These are phyloP conservation scores for Tephrocybe rancida DNA, from an alignment of 768 basidiomycete species.

Conservation along the genomic window DNA sequence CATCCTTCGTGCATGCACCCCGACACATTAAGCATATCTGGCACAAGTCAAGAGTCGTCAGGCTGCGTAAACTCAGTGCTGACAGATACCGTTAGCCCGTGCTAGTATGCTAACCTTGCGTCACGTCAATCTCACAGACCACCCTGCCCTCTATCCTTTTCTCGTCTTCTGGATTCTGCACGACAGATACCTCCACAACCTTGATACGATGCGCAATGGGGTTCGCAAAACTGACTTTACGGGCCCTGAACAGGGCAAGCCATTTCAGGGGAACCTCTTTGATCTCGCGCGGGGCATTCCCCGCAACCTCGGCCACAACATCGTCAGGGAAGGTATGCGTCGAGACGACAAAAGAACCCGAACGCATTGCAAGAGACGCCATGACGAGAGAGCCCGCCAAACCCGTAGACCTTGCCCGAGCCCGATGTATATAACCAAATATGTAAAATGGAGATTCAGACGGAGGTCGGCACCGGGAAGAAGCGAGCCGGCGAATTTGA, in stretches of 20 bases:
- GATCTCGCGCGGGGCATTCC: constrained; percentile 36
- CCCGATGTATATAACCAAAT: neutral
- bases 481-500: neutral
- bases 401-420: neutral
- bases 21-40: constrained; percentile 45
- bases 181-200: constrained; percentile 43
- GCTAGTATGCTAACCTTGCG: constrained; percentile 36
- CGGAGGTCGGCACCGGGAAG: constrained; percentile 3
- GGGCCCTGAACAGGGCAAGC: constrained; percentile 33
- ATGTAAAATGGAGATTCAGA: constrained; percentile 3
- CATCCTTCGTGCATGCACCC: constrained; percentile 46
- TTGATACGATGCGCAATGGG: constrained; percentile 27
- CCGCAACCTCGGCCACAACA: constrained; percentile 26
- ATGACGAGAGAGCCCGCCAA: neutral
- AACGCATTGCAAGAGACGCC: neutral
- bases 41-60: constrained; percentile 7
- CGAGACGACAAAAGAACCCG: constrained; percentile 5
- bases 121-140: constrained; percentile 44
- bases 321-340: constrained; percentile 24
- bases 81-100: neutral
- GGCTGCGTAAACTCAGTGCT: neutral
- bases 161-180: constrained; percentile 36
- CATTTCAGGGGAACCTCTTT: constrained; percentile 41
- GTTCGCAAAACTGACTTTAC: constrained; percentile 32
- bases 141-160: constrained; percentile 37